Conservation (phyloP, 176 grass and related monocot species). For the Musa itinerans region DNA sequence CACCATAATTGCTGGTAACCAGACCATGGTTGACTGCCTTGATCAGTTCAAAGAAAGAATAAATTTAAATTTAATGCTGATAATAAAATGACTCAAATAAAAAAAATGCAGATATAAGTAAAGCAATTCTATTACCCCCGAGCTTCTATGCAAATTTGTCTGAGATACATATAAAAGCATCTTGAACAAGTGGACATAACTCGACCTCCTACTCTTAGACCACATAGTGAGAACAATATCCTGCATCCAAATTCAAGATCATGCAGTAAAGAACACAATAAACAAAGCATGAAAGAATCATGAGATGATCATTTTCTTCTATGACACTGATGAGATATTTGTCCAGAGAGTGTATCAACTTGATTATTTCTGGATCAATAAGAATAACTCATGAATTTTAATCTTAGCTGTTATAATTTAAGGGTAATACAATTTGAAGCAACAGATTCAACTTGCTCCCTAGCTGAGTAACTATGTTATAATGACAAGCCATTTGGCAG, state of each 20-base stretch:
- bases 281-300: background rate
- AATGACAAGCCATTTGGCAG: background rate
- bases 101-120: background rate
- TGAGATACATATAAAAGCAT: constrained; percentile 1
- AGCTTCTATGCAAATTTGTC: constrained; percentile 15
- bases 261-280: background rate
- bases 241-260: constrained; percentile 14
- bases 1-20: background rate
- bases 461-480: background rate
- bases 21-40: too few species aligned
- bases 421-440: background rate
- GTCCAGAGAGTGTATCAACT: background rate
- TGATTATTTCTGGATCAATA: background rate
- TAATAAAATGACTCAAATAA: background rate
- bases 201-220: constrained; percentile 29
- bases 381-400: background rate
- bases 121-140: constrained; percentile 29
- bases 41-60: background rate
- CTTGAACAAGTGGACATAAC: constrained; percentile 25
- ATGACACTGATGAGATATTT: background rate
- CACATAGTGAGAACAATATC: constrained; percentile 24
- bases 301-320: background rate
- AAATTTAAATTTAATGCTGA: background rate
- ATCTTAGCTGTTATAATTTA: background rate
- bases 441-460: background rate